Base-by-base conservation (phyloP, 495 filamentous ascomycete genomes). In the Aspergillus leporis region DNA sequence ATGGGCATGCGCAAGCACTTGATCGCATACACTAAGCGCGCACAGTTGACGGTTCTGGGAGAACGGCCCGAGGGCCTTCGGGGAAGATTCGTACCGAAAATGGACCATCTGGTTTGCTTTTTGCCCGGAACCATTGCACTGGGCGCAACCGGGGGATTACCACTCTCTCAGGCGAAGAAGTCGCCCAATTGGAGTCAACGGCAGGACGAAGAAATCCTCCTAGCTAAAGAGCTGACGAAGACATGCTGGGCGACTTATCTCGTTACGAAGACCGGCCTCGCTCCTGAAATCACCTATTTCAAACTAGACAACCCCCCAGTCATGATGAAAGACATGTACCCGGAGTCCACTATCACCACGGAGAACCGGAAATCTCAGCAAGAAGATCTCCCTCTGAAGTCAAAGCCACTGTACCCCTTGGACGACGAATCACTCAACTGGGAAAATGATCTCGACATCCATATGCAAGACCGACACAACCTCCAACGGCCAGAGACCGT, bases 41-140 rank as follows among this genome's bases (percentile, higher is more conserved):
- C 87, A 2, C 82, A 87, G 53, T 84, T 97, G 61, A 93, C 93
- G 32, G 85, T 97, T 50, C 83, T 98, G 28, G 93, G 84, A 34
- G 94, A 99, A 70, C 85, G 91, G 19, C 93, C 91, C 0, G 73
- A 75, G 30, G 95, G 95, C 13, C 77, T 99, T 13, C 68, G 81
- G 22, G 74, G 78, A 2, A 49, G 69, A 0, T 66, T 97, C 7
- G 83, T 80, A 0, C 90, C 93, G 19, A 98, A 98, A 74, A 98
- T 99, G 95, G 94, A 98, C 67, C 94, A 99, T 70, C 80, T 98
- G 8, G 93, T 93, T 40, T 99, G 94, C 78, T 99, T 98, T 79
- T 89, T 97, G 83, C 93, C 94, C 0, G 95, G 94, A 32, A 96
- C 93, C 14, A 93, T 98, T 63, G 94, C 93, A 0, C 84, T 98